Percentiles rank a stretch among this genome's conserved stretches.
These are phyloP conservation scores for Butyriboletus appendiculatus DNA, from an alignment of 1,284 basidiomycete species.

Conservation along the genomic window DNA sequence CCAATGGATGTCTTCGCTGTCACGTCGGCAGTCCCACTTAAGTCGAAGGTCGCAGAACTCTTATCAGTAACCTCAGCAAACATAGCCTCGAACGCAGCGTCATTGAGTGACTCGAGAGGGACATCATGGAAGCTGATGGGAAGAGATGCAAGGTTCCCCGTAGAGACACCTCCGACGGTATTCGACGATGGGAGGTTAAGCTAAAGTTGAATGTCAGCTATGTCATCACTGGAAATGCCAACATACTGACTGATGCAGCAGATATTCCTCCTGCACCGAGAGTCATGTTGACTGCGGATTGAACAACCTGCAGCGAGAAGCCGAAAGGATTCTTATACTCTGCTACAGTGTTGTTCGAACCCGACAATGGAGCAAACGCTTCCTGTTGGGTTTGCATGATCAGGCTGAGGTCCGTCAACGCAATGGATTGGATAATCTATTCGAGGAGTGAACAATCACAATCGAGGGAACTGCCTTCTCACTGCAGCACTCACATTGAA, in stretches of 20 bases:
- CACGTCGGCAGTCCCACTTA: constrained; percentile 64
- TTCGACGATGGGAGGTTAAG: constrained; percentile 55
- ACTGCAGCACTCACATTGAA: constrained; percentile 43
- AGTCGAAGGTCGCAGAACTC: constrained; percentile 45
- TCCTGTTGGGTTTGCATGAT: constrained; percentile 53
- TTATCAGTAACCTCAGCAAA: constrained; percentile 61
- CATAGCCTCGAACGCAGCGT: constrained; percentile 56
- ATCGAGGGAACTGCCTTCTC: neutral
- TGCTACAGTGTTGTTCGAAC: constrained; percentile 63
- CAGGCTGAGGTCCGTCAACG: constrained; percentile 60
- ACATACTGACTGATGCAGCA: constrained; percentile 50
- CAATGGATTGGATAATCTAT: constrained; percentile 69
- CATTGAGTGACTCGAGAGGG: constrained; percentile 56
- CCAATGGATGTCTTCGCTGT: constrained; percentile 67
- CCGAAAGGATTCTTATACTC: constrained; percentile 78
- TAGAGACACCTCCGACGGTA: constrained; percentile 64
- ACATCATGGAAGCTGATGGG: constrained; percentile 57
- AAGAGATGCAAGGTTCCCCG: constrained; percentile 62
- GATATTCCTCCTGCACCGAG: constrained; percentile 51
- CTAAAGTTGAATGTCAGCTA: constrained; percentile 33
- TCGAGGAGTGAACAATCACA: neutral
- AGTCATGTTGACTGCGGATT: constrained; percentile 55
- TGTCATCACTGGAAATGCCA: neutral
- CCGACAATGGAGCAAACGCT: constrained; percentile 58
- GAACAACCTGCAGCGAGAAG: constrained; percentile 69